Evolutionary conservation across 2,329 filamentous ascomycete species (phyloP).

Genomic region (Monosporascus sp.): DNA sequence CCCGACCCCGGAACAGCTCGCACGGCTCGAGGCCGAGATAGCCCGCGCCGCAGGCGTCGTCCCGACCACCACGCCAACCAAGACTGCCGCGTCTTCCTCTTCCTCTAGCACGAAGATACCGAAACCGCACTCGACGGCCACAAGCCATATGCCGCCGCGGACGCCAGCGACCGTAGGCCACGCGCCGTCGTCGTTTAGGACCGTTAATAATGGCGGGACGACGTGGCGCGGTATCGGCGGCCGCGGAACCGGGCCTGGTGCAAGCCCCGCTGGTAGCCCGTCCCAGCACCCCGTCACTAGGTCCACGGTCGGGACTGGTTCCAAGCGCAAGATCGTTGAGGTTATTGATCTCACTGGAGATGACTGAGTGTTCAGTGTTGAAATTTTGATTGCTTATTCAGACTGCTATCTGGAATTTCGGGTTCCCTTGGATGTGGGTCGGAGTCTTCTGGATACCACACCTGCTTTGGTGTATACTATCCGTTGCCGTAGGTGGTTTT

Average conservation of each 20-base stretch:
- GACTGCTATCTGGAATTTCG: no score
- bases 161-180: background rate
- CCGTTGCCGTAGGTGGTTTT: no score
- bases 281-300: background rate
- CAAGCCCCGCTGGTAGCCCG: background rate
- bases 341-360: conserved; percentile 15
- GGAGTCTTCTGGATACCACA: no score
- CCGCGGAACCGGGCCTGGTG: background rate
- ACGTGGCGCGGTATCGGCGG: background rate
- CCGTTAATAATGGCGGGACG: background rate
- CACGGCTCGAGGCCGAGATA: conserved; percentile 1
- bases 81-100: background rate
- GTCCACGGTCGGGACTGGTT: conserved; percentile 1
- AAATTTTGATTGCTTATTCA: no score
- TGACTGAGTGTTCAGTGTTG: background rate
- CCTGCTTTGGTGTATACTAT: no score
- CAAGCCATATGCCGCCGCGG: background rate
- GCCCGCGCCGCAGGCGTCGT: background rate
- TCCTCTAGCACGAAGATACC: no score
- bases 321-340: conserved; percentile 13
- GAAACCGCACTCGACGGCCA: no score
- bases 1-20: background rate
- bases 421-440: no score
- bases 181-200: background rate
- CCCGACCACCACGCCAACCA: background rate